Base-by-base conservation (phyloP, 2,329 filamentous ascomycete species). In the Aspergillus jensenii region DNA sequence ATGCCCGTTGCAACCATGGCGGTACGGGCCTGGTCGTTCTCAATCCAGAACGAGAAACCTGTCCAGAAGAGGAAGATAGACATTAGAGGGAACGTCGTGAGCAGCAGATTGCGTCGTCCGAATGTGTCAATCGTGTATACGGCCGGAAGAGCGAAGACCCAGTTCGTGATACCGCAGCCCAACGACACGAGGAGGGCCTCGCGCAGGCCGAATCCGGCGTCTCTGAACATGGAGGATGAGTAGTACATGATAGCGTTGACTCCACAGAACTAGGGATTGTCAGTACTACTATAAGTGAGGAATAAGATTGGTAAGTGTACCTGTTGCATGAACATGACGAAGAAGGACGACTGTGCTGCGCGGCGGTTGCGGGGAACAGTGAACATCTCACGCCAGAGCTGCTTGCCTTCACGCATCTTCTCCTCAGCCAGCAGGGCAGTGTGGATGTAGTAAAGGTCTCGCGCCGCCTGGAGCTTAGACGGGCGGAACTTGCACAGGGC, bases 271-370 rank as follows among this genome's bases (percentile, higher is more conserved):
- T 51, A 17, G 12, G 1, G 1, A 4, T n/a, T 49, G 31, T n/a
- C 3, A 17, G 46, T 15, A n/a, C 2, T 17, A 1, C 7, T 4
- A n/a, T n/a, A 15, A 6, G 14, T 3, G 12, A 37, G 8, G 25
- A 19, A 15, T 19, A 25, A 6, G 27, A 3, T 11, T 4, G 21
- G 7, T 17, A 19, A 3, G 19, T 25, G n/a, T 31, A 51, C 48
- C 37, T 87, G 85, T 65, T 88, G 85, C 78, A 85, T 81, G 62
- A 87, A 87, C 86, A 89, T 89, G 56, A 87, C 84, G 41, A 87
- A 82, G 70, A 84, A 81, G 2, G 79, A 83, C 3, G 72, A 81
- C 67, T 83, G 39, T 76, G 71, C 78, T 76, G 83, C 86, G 51
- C 86, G 84, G 25, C 85, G 80, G 68, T 88, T 88, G 35, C 87